These are phyloP conservation scores for Phellinidium pouzarii DNA, from an alignment of 1,284 basidiomycete species.

Conservation along the genomic window DNA sequence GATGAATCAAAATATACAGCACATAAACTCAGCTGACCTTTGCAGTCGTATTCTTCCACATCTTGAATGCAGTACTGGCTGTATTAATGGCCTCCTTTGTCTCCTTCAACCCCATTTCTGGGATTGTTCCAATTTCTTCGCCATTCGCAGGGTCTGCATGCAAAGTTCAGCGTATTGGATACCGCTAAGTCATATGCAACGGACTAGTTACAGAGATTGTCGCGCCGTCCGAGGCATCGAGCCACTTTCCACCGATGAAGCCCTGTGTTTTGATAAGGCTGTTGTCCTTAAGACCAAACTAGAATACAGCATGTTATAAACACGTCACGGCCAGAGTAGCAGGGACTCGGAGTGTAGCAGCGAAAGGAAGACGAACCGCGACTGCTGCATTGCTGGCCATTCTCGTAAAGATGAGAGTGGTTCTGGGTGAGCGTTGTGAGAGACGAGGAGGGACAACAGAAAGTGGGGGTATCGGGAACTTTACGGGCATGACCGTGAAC, in stretches of 20 bases:
- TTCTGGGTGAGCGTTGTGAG: constrained; percentile 1
- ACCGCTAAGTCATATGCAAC: constrained; percentile 27
- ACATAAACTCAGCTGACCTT: constrained; percentile 42
- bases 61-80: constrained; percentile 69
- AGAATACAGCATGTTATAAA: background rate
- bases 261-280: constrained; percentile 70
- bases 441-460: constrained; percentile 4
- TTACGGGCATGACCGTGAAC: no score
- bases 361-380: constrained; percentile 1
- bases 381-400: constrained; percentile 14
- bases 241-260: constrained; percentile 78
- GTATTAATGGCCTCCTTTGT: constrained; percentile 75
- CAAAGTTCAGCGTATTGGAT: background rate
- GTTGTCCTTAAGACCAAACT: constrained; percentile 75
- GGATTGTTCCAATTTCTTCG: constrained; percentile 72
- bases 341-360: background rate
- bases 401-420: constrained; percentile 4
- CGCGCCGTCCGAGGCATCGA: constrained; percentile 65
- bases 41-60: constrained; percentile 77
- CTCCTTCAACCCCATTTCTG: constrained; percentile 82
- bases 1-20: constrained; percentile 1
- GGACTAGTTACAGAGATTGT: constrained; percentile 72
- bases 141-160: constrained; percentile 75
- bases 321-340: background rate
- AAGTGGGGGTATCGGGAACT: background rate